Evolutionary conservation across 495 filamentous ascomycete genomes (phyloP).

Genomic region (Hyaloscypha finlandica): DNA sequence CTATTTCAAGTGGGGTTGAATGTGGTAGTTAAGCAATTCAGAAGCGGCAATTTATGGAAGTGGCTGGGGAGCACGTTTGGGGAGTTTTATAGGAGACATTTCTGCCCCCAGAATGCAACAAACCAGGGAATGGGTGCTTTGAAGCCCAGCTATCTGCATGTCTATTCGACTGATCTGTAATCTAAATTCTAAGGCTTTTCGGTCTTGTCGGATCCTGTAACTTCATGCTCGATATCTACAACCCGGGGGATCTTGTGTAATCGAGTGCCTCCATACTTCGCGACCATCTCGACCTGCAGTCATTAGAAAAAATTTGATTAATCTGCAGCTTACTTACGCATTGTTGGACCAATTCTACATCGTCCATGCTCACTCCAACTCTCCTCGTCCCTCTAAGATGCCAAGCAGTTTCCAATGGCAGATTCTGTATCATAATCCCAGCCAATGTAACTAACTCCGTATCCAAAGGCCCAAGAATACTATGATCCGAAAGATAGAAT

Average conservation of each 20-base stretch:
- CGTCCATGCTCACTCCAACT: slow-evolving; percentile 50
- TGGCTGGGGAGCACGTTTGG: too few species aligned
- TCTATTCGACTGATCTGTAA: too few species aligned
- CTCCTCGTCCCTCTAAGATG: slow-evolving; percentile 57
- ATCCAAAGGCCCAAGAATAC: slow-evolving; percentile 52
- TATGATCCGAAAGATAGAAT: slow-evolving; percentile 55
- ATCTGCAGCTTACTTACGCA: slow-evolving; percentile 23
- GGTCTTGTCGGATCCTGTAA: not conserved
- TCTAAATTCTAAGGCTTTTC: not conserved
- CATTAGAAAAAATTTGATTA: not conserved
- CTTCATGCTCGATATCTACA: slow-evolving; percentile 30
- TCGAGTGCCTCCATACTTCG: slow-evolving; percentile 17
- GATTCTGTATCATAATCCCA: slow-evolving; percentile 61
- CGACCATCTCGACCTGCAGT: slow-evolving; percentile 29
- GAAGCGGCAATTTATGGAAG: too few species aligned
- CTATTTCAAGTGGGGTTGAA: too few species aligned
- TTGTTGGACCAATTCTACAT: slow-evolving; percentile 47
- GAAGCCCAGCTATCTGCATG: too few species aligned
- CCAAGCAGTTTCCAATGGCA: slow-evolving; percentile 54
- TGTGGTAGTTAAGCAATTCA: too few species aligned
- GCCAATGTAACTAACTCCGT: slow-evolving; percentile 57
- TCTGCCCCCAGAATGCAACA: too few species aligned
- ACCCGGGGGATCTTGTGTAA: slow-evolving; percentile 27
- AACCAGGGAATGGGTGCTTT: too few species aligned
- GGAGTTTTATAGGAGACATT: too few species aligned